These are phyloP conservation scores for Syzygium jambos DNA, from an alignment of 345 rosid genomes.

Conservation along the genomic window DNA sequence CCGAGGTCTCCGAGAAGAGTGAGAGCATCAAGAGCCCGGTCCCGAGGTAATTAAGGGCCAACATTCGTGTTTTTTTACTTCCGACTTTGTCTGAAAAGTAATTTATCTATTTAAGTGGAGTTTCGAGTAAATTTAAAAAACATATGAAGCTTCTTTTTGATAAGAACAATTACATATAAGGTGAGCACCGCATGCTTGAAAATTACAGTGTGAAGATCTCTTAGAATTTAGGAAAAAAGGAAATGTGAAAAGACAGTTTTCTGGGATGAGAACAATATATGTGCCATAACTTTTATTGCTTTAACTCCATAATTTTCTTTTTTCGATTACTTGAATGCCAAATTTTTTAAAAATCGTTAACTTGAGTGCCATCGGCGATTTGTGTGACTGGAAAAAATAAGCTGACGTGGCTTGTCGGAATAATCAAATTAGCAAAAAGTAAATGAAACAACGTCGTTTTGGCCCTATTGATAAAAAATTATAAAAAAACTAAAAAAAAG, in stretches of 20 bases:
- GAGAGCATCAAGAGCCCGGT: neutral
- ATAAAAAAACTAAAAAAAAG: neutral
- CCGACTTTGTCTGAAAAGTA: too few species aligned
- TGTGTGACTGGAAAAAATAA: neutral
- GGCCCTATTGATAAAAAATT: neutral
- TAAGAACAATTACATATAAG: too few species aligned
- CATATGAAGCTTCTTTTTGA: neutral
- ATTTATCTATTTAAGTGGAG: too few species aligned
- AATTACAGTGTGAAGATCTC: too few species aligned
- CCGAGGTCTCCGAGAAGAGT: neutral
- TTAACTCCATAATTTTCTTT: neutral
- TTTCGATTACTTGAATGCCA: fast-evolving
- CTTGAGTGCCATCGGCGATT: fast-evolving
- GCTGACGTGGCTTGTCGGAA: fast-evolving
- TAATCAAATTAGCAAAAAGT: neutral
- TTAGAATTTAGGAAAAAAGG: too few species aligned
- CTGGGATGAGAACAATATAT: neutral
- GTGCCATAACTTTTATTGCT: neutral
- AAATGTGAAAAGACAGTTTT: too few species aligned
- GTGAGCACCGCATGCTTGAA: neutral
- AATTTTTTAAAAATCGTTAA: fast-evolving
- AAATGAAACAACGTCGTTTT: neutral
- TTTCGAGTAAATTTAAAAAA: too few species aligned
- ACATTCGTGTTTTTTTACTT: too few species aligned
- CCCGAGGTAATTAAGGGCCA: neutral